Evolutionary conservation across 352 stramenopile species (phyloP), one percentile per base, ranked within the genome.

Genomic region (Phytophthora litchii): DNA sequence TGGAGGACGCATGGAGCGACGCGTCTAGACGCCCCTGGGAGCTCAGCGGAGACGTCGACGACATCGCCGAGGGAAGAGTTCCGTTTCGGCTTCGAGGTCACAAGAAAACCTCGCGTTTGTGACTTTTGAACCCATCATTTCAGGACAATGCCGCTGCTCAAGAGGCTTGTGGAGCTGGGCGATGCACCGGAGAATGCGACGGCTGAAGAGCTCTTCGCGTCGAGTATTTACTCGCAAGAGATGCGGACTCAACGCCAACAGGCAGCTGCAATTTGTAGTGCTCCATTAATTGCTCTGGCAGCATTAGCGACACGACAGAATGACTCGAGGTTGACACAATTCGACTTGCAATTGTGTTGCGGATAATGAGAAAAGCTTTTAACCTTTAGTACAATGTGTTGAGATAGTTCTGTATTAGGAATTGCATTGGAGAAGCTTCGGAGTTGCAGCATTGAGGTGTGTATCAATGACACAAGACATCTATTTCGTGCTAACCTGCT

Each of bases 131-230:
- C 23, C 35, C 41, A 64, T 56, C 51, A 57, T 50, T 63, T 44
- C 32, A n/a, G 38, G 29, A 31, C 13, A n/a, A 88, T 88, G 75
- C 73, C 78, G 38, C 61, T 46, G 41, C 55, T 88, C 13, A 74
- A 70, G 57, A 54, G 44, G 23, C 21, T 84, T 23, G 54, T 74
- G 13, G 54, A 68, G 19, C 34, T 67, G 7, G 46, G 42, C 25
- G 54, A 69, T 27, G 61, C 51, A 9, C 13, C 48, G 0, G 38
- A 43, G 20, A 67, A 52, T 14, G 19, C 43, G 52, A 78, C 71
- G 35, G 78, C 67, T 8, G 76, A 83, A 42, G 64, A 77, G 69
- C 67, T 90, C 21, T 76, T 90, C 25, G 49, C 78, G 2, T 73
- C 73, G n/a, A 82, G 64, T n/a, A 71, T 90, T 16, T 69, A 85